These are phyloP conservation scores for Tolypocladium ophioglossoides DNA, from an alignment of 2,329 filamentous ascomycete species.

Conservation along the genomic window DNA sequence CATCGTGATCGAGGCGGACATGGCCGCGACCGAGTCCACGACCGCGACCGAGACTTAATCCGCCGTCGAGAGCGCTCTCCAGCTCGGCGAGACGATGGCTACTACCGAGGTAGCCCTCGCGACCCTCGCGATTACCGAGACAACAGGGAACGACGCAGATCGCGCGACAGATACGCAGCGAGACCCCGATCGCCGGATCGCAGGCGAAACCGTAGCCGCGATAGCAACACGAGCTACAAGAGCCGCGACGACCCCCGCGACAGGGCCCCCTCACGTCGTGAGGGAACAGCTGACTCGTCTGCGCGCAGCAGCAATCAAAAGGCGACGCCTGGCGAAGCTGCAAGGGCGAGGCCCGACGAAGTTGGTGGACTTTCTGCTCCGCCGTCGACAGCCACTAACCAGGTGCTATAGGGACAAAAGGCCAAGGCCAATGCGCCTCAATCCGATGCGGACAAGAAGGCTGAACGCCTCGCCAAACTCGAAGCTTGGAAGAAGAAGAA, in stretches of 20 bases:
- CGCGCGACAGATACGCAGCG: slow-evolving; percentile 47
- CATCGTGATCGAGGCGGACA: slow-evolving; percentile 41
- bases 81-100: slow-evolving; percentile 56
- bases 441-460: slow-evolving; percentile 63
- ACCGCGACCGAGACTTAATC: slow-evolving; percentile 42
- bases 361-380: slow-evolving; percentile 30
- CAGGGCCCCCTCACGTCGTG: slow-evolving; percentile 50
- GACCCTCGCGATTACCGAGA: slow-evolving; percentile 29
- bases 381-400: slow-evolving; percentile 8
- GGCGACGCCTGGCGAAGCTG: slow-evolving; percentile 36
- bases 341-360: slow-evolving; percentile 41
- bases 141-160: slow-evolving; percentile 51
- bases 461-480: slow-evolving; percentile 68
- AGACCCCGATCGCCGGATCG: slow-evolving; percentile 48
- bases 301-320: slow-evolving; percentile 49
- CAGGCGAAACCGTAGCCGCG: slow-evolving; percentile 53
- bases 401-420: slow-evolving; percentile 39
- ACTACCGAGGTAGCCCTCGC: slow-evolving; percentile 49
- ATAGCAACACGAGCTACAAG: slow-evolving; percentile 52
- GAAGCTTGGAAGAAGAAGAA: slow-evolving; percentile 91
- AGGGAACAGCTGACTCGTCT: slow-evolving; percentile 62
- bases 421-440: slow-evolving; percentile 34
- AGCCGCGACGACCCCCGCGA: slow-evolving; percentile 68
- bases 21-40: slow-evolving; percentile 27
- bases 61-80: slow-evolving; percentile 61